A percentile compares a stretch with the other conserved stretches of the same genome.
Evolutionary conservation across 2,329 filamentous ascomycete species (phyloP).

Genomic region (Colletotrichum zoysiae): DNA sequence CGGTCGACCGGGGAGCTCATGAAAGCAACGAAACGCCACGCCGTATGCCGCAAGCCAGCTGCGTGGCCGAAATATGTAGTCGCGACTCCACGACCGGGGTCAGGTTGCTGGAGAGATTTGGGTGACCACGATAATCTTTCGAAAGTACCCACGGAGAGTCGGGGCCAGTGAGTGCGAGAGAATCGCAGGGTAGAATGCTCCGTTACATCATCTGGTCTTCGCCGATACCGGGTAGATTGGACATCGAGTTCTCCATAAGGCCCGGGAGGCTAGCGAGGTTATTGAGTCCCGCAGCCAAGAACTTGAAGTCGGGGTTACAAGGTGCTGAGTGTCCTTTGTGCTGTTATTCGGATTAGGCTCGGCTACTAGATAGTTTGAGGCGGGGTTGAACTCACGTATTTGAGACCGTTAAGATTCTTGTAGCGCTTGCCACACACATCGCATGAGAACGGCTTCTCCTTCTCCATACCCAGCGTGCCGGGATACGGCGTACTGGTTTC

Average conservation of each 20-base stretch:
- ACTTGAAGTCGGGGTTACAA: constrained; percentile 84
- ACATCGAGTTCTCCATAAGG: constrained; percentile 45
- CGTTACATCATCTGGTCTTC: constrained; percentile 55
- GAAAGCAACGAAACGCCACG: constrained; percentile 38
- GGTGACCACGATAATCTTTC: constrained; percentile 2
- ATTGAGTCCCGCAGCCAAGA: constrained; percentile 59
- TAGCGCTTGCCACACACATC: constrained; percentile 98
- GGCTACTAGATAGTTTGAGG: neutral
- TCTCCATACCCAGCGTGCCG: constrained; percentile 98
- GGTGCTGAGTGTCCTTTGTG: constrained; percentile 86
- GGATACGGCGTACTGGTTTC: constrained; percentile 95
- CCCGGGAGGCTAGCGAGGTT: constrained; percentile 49
- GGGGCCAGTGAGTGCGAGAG: neutral
- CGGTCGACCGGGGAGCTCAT: constrained; percentile 25
- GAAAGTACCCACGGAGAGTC: neutral
- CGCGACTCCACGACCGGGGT: neutral
- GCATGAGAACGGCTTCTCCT: constrained; percentile 98
- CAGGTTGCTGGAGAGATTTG: constrained; percentile 2
- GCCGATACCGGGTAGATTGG: constrained; percentile 56
- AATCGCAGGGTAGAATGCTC: neutral
- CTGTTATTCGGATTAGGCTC: constrained; percentile 51
- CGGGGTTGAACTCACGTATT: constrained; percentile 75
- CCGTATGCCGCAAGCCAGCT: constrained; percentile 33
- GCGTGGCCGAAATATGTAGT: constrained; percentile 7
- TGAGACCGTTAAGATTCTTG: constrained; percentile 98